These are phyloP conservation scores for Trametes sanguinea DNA, from an alignment of 768 basidiomycete species.

Conservation along the genomic window DNA sequence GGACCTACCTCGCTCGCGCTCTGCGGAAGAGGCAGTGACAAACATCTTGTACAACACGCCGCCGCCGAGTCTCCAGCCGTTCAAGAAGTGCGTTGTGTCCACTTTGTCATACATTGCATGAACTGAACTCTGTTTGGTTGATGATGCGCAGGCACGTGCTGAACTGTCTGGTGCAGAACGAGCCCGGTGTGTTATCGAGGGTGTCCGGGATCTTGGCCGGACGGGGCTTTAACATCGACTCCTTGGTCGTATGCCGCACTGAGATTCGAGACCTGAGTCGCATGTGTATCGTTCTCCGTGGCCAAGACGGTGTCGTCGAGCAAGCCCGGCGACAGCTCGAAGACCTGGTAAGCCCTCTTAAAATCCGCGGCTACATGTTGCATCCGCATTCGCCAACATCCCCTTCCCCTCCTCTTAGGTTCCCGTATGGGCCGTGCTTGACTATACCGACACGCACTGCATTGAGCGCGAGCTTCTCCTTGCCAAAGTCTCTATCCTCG, in stretches of 20 bases:
- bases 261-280: conserved; percentile 96
- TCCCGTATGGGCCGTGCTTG: conserved; percentile 98
- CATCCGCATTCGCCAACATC: neutral
- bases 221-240: conserved; percentile 98
- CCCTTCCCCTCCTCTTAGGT: conserved; percentile 55
- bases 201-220: conserved; percentile 97
- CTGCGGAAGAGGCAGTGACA: conserved; percentile 94
- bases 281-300: conserved; percentile 96
- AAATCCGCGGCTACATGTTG: neutral
- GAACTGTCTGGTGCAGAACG: conserved; percentile 98
- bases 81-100: conserved; percentile 72
- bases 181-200: conserved; percentile 98
- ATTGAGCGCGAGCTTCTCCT: conserved; percentile 94
- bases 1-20: conserved; percentile 80
- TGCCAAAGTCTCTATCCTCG: conserved; percentile 95
- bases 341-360: conserved; percentile 69
- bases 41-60: conserved; percentile 98
- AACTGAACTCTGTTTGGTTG: neutral
- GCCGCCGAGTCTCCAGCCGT: conserved; percentile 87
- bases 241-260: conserved; percentile 95
- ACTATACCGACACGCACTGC: conserved; percentile 91
- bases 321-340: conserved; percentile 95
- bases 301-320: conserved; percentile 97
- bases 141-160: conserved; percentile 72
- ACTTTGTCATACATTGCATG: neutral